phyloP scores from a whole-genome alignment of 495 filamentous ascomycete species.

The Bacidia gigantensis region DNA sequence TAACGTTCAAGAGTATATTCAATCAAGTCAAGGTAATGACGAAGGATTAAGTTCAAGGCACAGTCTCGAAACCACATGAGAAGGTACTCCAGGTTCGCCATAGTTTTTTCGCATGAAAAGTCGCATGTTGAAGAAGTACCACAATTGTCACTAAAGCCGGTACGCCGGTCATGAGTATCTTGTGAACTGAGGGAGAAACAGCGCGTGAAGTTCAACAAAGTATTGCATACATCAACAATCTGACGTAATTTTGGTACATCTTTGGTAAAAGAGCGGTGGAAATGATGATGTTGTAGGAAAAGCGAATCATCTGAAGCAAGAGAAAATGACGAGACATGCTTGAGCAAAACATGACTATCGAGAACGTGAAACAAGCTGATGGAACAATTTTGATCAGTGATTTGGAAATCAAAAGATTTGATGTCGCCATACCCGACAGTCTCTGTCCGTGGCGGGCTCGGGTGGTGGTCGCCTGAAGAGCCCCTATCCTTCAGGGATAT shows the following conservation, averaged over 20 bases:
- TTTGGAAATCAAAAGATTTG: not conserved
- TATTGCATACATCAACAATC: constrained; percentile 10
- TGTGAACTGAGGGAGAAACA: not conserved
- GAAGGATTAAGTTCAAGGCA: constrained; percentile 13
- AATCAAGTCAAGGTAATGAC: constrained; percentile 6
- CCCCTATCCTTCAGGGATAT: not conserved
- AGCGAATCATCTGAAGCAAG: constrained; percentile 15
- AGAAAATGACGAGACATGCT: not conserved
- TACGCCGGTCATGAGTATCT: not conserved
- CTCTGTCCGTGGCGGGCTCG: not conserved
- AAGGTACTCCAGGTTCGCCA: constrained; percentile 18
- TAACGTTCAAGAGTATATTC: constrained; percentile 13
- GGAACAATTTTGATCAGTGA: not conserved
- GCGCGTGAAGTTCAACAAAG: constrained; percentile 11
- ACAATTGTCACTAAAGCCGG: not conserved
- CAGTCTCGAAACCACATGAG: constrained; percentile 14
- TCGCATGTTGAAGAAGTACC: constrained; percentile 1
- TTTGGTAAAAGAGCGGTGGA: not conserved
- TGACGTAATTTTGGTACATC: constrained; percentile 5
- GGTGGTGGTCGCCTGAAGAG: not conserved
- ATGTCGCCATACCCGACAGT: not conserved
- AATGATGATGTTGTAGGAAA: constrained; percentile 12
- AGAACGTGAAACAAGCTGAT: constrained; percentile 14
- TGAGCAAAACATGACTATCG: constrained; percentile 6
- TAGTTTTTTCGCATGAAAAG: constrained; percentile 7